Evolutionary conservation across 2,329 filamentous ascomycete genomes (phyloP).

Genomic region (Escovopsis sp.): DNA sequence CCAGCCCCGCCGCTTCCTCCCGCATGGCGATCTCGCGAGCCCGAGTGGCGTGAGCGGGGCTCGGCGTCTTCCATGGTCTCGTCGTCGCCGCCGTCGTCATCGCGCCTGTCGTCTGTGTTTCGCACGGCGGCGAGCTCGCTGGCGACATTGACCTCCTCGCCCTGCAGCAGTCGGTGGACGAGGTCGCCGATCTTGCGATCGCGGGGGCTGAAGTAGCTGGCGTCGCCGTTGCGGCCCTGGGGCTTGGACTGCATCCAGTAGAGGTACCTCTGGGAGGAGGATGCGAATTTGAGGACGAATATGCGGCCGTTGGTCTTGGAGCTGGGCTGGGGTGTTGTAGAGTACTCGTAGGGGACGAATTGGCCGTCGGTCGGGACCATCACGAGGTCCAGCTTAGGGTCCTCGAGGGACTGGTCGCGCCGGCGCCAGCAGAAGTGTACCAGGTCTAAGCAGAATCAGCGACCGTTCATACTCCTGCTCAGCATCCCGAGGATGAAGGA

Average conservation of each 20-base stretch:
- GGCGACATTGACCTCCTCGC: constrained; percentile 72
- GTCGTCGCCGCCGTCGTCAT: constrained; percentile 49
- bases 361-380: constrained; percentile 85
- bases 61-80: constrained; percentile 46
- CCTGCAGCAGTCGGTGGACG: constrained; percentile 71
- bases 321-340: constrained; percentile 38
- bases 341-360: constrained; percentile 66
- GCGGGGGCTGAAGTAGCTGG: constrained; percentile 67
- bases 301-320: constrained; percentile 73
- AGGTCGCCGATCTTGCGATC: constrained; percentile 81
- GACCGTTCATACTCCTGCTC: background rate
- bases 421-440: constrained; percentile 96
- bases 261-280: constrained; percentile 77
- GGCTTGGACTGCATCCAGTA: constrained; percentile 95
- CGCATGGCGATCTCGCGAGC: constrained; percentile 40
- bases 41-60: constrained; percentile 47
- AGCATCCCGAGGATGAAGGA: no score
- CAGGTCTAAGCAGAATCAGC: constrained; percentile 42
- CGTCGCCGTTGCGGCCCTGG: constrained; percentile 53
- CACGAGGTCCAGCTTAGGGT: constrained; percentile 75
- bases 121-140: constrained; percentile 54
- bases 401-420: constrained; percentile 51
- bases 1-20: constrained; percentile 68
- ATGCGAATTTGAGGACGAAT: constrained; percentile 85
- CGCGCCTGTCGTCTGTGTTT: constrained; percentile 32